Evolutionary conservation across 306 rosid genomes (phyloP), one percentile per base, ranked within the genome.

Genomic region (Cucumis sativus): DNA sequence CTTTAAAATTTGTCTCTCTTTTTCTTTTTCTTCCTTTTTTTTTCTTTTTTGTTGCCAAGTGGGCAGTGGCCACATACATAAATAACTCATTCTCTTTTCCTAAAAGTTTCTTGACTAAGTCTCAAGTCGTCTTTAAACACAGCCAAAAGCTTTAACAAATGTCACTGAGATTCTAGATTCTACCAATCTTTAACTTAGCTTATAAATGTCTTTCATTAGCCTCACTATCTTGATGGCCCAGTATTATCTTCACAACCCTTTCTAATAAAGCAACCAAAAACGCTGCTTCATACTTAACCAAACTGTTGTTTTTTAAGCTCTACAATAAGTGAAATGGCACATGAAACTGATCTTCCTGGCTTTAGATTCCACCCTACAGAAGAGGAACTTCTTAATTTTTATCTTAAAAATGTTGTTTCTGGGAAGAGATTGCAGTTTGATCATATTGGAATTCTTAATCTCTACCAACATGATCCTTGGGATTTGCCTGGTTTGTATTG

Each of bases 291-390:
- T n/a, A n/a, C 80, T 23, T 14, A 13, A 66, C 63, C 77, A 63
- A 47, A 47, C 54, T 47, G 54, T 1, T 14, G 20, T 41, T 9
- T 37, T 56, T 12, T 10, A 75, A 23, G 69, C 28, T 11, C 51
- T 61, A 61, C n/a, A 61, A 13, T 2, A n/a, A 51, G 79, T 35
- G 5, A 74, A 80, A 82, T 82, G 86, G 56, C 82, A 37, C 80
- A 85, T 5, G 89, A 90, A 61, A 79, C 88, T 18, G 69, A 86
- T 37, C 97, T 95, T 79, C 99, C 99, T 0, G 99, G 99, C 0
- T 95, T 95, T 69, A 78, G 99, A 7, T 95, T 95, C 80, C 99
- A 95, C 69, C 99, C 99, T 0, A 95, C 99, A 0, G 99, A 95
- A 61, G 97, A 95, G 82, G 99, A 95, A 41, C 97, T 95, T 11